Base-by-base conservation (phyloP, 352 stramenopile species). In the Paralagenidium karlingii region DNA sequence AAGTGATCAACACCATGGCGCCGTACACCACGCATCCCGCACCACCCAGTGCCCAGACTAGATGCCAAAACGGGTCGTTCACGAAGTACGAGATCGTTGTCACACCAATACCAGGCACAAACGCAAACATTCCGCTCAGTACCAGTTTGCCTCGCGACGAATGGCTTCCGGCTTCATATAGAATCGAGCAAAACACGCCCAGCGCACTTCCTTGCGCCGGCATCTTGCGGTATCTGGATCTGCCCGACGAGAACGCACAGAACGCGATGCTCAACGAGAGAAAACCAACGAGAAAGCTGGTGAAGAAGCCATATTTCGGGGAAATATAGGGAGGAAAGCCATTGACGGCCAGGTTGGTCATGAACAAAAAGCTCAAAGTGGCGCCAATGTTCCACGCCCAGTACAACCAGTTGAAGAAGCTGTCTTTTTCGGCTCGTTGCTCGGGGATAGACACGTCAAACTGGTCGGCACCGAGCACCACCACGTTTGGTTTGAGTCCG, bases 361-460 rank as follows among this genome's bases (percentile, higher is more conserved):
- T 61, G 34, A 95, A 58, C 1, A 68, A 84, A 55, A 90, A 95
- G 62, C 82, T 94, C 40, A 95, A 76, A 24, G 85, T 84, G 6
- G 86, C 81, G 26, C 86, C 86, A 19, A 95, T 63, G 49, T 96
- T 96, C 54, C 95, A 94, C 10, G 77, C 62, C 80, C 80, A 94
- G 60, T 96, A 96, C 56, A 96, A 96, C 73, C 74, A 94, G 47
- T 94, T 94, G 63, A 96, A 96, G 53, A 94, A 96, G 27, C 70
- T 85, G 48, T 86, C 79, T 39, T 92, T 86, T 55, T 90, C 76
- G 0, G 45, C 45, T 3, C 69, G 67, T 53, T 92, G 71, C 7
- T 55, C 58, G 0, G 71, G 74, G 21, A 87, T 69, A 16, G 63
- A 45, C 3, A 86, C 49, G 53, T 92, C 64, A 41, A 92, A 92